These are phyloP conservation scores for Talaromyces ruber DNA, from an alignment of 495 filamentous ascomycete genomes.

Conservation along the genomic window DNA sequence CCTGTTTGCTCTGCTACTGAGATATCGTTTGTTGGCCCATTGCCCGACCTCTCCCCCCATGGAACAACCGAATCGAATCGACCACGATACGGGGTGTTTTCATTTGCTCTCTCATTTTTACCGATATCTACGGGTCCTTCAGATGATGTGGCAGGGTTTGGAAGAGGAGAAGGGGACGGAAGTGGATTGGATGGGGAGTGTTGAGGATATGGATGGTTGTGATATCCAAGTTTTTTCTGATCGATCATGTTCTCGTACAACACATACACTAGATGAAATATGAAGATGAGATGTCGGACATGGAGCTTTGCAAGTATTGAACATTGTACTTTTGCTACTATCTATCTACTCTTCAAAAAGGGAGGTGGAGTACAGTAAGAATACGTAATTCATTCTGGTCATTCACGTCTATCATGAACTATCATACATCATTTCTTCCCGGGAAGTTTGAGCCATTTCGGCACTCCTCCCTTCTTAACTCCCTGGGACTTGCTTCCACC, in stretches of 20 bases:
- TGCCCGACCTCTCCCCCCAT: not conserved
- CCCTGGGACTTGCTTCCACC: slow-evolving; percentile 30
- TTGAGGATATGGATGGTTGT: not conserved
- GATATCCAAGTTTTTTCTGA: not conserved
- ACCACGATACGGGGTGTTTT: not conserved
- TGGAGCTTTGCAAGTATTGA: not conserved
- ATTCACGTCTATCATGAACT: not conserved
- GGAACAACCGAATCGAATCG: not conserved
- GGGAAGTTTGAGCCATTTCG: slow-evolving; percentile 64
- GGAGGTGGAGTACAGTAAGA: not conserved
- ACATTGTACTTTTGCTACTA: not conserved
- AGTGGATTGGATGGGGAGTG: not conserved
- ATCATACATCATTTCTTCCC: slow-evolving; percentile 41
- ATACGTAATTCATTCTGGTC: not conserved
- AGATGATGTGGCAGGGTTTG: not conserved
- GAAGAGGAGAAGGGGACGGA: not conserved
- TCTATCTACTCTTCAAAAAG: not conserved
- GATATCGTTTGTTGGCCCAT: not conserved
- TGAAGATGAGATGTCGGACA: not conserved
- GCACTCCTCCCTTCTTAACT: slow-evolving; percentile 40
- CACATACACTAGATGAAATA: not conserved
- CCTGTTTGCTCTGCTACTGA: not conserved
- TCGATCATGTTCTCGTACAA: not conserved
- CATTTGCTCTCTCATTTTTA: not conserved
- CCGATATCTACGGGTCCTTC: not conserved